Base-by-base conservation (phyloP, 768 basidiomycete genomes). In the Kwoniella sp. region DNA sequence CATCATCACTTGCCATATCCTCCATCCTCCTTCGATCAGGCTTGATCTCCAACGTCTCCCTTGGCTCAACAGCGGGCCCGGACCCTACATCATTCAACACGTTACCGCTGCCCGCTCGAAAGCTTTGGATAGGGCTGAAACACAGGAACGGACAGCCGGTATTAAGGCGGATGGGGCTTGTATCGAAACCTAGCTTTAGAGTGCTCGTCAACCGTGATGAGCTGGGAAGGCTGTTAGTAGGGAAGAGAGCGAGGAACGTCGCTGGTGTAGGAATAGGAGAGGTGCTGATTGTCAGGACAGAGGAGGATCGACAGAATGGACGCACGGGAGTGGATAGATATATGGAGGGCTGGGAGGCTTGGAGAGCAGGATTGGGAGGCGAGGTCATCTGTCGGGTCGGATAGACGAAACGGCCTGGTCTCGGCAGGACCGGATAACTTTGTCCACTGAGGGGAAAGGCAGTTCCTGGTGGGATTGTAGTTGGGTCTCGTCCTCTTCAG, bases 41-140 rank as follows among this genome's bases (percentile, higher is more conserved):
- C 64, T 92, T 97, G 81, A 82, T 99, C 79, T 87, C 88, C 58
- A 88, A 85, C 76, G 73, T 98, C 65, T 90, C 91, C 1, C 88
- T 92, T 29, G 93, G 93, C 30, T 74, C 79, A 23, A 76, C 73
- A 2, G 48, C 73, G 4, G 82, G 83, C 0, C 87, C 93, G 1
- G 85, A 85, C 20, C 93, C 93, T 0, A 67, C 74, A 3, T 83
- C 83, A 13, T 97, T 93, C 78, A 73, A 83, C 61, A 68, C 75
- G 1, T 88, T 85, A 12, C 82, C 84, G 66, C 86, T 89, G 30
- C 85, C 87, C 0, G 85, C 92, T 62, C 85, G 85, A 31, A 87
- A 93, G 38, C 90, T 98, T 81, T 96, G 95, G 93, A 91, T 91
- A 1, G 87, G 89, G 56, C 87, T 97, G 70, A 99, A 99, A 82